Percentiles rank a stretch among this genome's conserved stretches.
Conservation (phyloP, 1,284 basidiomycete species). For the Bondarzewia mesenterica region DNA sequence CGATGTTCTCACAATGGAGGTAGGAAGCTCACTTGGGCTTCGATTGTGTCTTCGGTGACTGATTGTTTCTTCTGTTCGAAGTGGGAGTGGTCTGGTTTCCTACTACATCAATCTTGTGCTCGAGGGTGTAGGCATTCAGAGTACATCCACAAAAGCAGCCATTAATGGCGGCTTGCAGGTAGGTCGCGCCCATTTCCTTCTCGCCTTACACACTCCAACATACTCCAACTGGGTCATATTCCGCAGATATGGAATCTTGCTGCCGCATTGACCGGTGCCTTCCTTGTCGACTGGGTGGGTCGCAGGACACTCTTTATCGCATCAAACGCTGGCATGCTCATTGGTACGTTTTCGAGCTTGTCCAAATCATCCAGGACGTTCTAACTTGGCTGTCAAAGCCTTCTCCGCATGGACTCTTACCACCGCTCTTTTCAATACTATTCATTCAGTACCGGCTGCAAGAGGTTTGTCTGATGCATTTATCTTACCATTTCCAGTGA, state of each 20-base stretch:
- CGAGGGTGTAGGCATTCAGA: constrained; percentile 48
- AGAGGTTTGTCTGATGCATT: constrained; percentile 29
- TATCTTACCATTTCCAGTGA: background rate
- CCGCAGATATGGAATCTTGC: constrained; percentile 44
- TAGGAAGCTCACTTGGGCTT: constrained; percentile 17
- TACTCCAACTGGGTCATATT: background rate
- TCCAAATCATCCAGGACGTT: background rate
- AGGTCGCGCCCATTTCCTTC: constrained; percentile 3
- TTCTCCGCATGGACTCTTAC: constrained; percentile 53
- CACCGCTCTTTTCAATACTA: constrained; percentile 46
- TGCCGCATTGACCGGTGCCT: constrained; percentile 44
- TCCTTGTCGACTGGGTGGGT: constrained; percentile 52
- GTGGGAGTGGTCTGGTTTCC: constrained; percentile 58
- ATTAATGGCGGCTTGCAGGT: constrained; percentile 61
- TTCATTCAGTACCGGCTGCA: constrained; percentile 39
- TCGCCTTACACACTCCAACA: no score
- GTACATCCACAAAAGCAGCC: constrained; percentile 43
- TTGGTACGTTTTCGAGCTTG: constrained; percentile 28
- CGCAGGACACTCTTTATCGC: constrained; percentile 55
- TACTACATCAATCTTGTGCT: constrained; percentile 60
- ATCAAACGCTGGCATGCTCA: constrained; percentile 60
- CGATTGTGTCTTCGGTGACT: background rate
- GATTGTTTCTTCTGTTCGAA: constrained; percentile 14
- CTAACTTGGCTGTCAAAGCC: constrained; percentile 24
- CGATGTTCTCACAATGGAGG: constrained; percentile 64